Evolutionary conservation across 2,329 filamentous ascomycete species (phyloP), one percentile per base, ranked within the genome.

Genomic region (Grosmannia huntii): DNA sequence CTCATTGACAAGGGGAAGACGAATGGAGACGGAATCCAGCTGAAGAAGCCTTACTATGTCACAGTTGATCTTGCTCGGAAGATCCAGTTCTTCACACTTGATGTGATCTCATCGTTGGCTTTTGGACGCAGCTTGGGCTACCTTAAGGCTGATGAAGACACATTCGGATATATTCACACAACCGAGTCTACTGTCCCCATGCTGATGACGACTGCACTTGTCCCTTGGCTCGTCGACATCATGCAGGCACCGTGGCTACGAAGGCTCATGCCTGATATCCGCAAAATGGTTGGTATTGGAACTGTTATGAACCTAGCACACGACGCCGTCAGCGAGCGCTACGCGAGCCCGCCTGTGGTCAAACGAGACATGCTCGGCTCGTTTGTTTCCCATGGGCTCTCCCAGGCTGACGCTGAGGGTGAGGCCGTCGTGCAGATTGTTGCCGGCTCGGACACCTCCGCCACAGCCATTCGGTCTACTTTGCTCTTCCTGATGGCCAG

Each of bases 41-140:
- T 4, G 38, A 16, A 23, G 10, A 49, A 23, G 21, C 10, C n/a
- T 9, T 7, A 9, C n/a, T 12, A 23, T 25, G 27, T 46, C 16
- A 27, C 46, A 1, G 55, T 57, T 4, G 77, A 83, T 61, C 64
- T 82, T 52, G 75, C 74, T 4, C 68, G 69, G 33, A 76, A 77
- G 56, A 71, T 75, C 3, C 76, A 79, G 57, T 81, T 73, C 68
- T 75, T 81, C 53, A 79, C 78, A 0, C 68, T 82, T 3, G 79
- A 83, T 61, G 75, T 81, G 48, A 79, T 83, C 60, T 76, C 73
- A 27, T 70, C 73, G 4, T 64, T 82, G 16, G 76, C 75, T 0
- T 76, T 81, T 28, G 79, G 78, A 50, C 65, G 72, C 50, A 66
- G 71, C 4, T 77, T 80, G 54, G 75, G 76, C 14, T 77, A 75